A percentile compares a stretch with the other conserved stretches of the same genome.
These are phyloP conservation scores for Podila epigama DNA, from an alignment of 192 early-diverging fungal species.

Conservation along the genomic window DNA sequence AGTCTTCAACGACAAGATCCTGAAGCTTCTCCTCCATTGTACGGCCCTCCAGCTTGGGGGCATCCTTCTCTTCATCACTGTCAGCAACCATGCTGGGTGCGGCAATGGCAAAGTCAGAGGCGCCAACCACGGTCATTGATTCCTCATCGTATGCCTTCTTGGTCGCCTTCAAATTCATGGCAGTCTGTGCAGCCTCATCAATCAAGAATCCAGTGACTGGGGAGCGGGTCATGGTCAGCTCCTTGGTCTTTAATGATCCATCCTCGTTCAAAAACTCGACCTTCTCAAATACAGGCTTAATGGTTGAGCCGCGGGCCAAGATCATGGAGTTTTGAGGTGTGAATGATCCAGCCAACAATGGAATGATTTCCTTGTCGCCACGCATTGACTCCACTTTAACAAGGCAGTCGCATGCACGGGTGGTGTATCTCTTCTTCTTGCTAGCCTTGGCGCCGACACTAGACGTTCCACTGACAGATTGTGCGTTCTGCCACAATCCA, in stretches of 20 bases:
- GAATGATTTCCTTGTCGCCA: slow-evolving; percentile 45
- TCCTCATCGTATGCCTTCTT: slow-evolving; percentile 64
- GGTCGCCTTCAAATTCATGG: slow-evolving; percentile 58
- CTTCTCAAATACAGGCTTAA: slow-evolving; percentile 62
- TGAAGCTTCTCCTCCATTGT: slow-evolving; percentile 55
- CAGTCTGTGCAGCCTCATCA: slow-evolving; percentile 55
- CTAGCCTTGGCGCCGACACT: slow-evolving; percentile 29
- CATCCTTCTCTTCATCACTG: slow-evolving; percentile 28
- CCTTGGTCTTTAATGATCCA: slow-evolving; percentile 40
- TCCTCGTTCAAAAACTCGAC: slow-evolving; percentile 52
- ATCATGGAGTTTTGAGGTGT: slow-evolving; percentile 51
- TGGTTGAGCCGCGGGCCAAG: slow-evolving; percentile 57
- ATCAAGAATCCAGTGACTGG: slow-evolving; percentile 54
- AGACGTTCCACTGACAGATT: slow-evolving; percentile 35
- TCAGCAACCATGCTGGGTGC: slow-evolving; percentile 16
- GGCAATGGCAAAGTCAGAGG: slow-evolving; percentile 48
- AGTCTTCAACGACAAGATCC: slow-evolving; percentile 48
- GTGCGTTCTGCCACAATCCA: slow-evolving; percentile 58
- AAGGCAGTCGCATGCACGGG: slow-evolving; percentile 49
- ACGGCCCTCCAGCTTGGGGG: slow-evolving; percentile 26
- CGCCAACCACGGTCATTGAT: slow-evolving; percentile 53
- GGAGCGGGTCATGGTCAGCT: slow-evolving; percentile 33
- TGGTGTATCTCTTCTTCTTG: slow-evolving; percentile 58
- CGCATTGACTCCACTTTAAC: slow-evolving; percentile 55
- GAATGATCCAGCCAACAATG: slow-evolving; percentile 55